These are phyloP conservation scores for Solanum chiquidenum DNA, from an alignment of 257 asterid genomes.

Conservation along the genomic window DNA sequence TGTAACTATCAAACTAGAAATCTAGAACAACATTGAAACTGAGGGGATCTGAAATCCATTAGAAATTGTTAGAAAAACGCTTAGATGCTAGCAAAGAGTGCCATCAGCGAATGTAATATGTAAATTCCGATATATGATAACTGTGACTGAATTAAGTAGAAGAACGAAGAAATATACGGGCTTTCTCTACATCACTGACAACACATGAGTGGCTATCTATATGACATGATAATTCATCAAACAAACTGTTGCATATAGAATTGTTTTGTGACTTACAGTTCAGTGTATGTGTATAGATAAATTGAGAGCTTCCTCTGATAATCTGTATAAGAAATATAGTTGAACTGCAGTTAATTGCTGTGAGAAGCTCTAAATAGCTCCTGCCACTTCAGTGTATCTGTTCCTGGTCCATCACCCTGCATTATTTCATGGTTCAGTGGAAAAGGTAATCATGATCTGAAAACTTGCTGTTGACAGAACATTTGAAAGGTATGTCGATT, in stretches of 20 bases:
- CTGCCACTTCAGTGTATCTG: constrained; percentile 55
- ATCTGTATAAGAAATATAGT: not conserved
- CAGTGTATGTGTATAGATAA: not conserved
- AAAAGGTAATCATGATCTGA: not conserved
- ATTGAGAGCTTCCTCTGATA: not conserved
- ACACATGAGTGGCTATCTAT: not conserved
- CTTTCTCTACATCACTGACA: not conserved
- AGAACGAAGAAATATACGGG: not conserved
- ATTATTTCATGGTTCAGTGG: not conserved
- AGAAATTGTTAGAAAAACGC: not conserved
- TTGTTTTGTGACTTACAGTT: not conserved
- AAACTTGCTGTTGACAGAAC: not conserved
- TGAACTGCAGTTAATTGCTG: not conserved
- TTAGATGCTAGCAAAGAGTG: not conserved
- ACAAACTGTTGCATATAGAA: not conserved
- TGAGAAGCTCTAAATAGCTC: constrained; percentile 56
- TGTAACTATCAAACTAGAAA: not conserved
- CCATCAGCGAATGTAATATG: too few relatives aligned
- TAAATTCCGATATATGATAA: too few relatives aligned
- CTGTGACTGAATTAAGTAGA: too few relatives aligned
- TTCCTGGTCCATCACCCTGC: constrained; percentile 99
- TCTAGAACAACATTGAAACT: not conserved
- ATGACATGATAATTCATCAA: not conserved
- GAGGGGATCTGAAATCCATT: not conserved
- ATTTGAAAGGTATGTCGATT: not conserved